A percentile compares a stretch with the other conserved stretches of the same genome.
These are phyloP conservation scores for Xylaria sp. DNA, from an alignment of 2,329 filamentous ascomycete species.

Conservation along the genomic window DNA sequence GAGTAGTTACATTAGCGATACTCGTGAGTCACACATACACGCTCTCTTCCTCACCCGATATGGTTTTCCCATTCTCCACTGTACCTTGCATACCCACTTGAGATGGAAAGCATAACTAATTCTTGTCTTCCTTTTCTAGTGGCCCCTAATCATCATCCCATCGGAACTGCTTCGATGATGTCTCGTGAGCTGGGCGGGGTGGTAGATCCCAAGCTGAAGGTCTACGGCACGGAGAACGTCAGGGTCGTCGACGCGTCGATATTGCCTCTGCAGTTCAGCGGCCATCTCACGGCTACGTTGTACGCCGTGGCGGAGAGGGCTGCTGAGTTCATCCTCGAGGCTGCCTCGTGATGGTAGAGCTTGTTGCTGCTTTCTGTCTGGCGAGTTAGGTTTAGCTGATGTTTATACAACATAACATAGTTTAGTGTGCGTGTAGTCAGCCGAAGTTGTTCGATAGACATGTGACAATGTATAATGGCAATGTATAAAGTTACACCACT, in stretches of 20 bases:
- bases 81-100: neutral
- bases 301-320: slow-evolving; percentile 65
- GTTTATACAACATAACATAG: neutral
- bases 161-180: slow-evolving; percentile 64
- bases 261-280: slow-evolving; percentile 61
- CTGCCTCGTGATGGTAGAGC: slow-evolving; percentile 16
- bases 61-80: neutral
- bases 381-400: neutral
- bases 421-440: neutral
- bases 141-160: slow-evolving; percentile 56
- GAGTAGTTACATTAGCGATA: slow-evolving; percentile 40
- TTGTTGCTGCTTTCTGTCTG: neutral
- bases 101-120: slow-evolving; percentile 3
- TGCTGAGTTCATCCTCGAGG: slow-evolving; percentile 47
- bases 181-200: slow-evolving; percentile 61
- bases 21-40: slow-evolving; percentile 16
- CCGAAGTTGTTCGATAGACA: neutral
- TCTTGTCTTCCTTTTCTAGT: slow-evolving; percentile 32
- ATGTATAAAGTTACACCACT: neutral
- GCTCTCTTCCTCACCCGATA: neutral
- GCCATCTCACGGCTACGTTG: slow-evolving; percentile 61
- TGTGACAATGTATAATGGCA: no score
- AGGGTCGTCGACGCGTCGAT: slow-evolving; percentile 62
- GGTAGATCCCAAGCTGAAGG: slow-evolving; percentile 58
- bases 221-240: slow-evolving; percentile 62